A percentile compares a stretch with the other conserved stretches of the same genome.
Evolutionary conservation across 1,139 yeast species (phyloP).

Genomic region (Nakaseomyces uthaithaninus): DNA sequence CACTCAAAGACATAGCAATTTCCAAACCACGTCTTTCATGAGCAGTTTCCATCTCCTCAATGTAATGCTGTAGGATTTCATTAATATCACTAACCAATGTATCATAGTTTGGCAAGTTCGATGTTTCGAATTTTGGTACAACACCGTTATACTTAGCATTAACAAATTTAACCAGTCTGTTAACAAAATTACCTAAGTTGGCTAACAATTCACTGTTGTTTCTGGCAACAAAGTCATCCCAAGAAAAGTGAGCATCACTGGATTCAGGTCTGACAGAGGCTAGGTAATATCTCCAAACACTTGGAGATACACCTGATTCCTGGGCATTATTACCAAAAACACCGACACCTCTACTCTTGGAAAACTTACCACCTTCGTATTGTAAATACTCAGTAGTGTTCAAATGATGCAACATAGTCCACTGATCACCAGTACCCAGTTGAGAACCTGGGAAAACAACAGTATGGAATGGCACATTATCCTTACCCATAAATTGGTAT

Average conservation of each 20-base stretch:
- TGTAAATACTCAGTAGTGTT: slow-evolving; percentile 94
- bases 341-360: slow-evolving; percentile 93
- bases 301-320: slow-evolving; percentile 81
- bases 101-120: slow-evolving; percentile 42
- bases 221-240: slow-evolving; percentile 91
- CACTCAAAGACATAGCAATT: slow-evolving; percentile 79
- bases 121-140: slow-evolving; percentile 53
- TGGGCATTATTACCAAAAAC: slow-evolving; percentile 97
- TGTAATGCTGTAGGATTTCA: slow-evolving; percentile 50
- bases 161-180: slow-evolving; percentile 84
- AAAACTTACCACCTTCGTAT: slow-evolving; percentile 95
- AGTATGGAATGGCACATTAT: slow-evolving; percentile 96
- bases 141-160: slow-evolving; percentile 89
- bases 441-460: slow-evolving; percentile 93
- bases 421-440: slow-evolving; percentile 76
- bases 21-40: slow-evolving; percentile 85
- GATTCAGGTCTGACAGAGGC: slow-evolving; percentile 91
- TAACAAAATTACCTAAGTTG: slow-evolving; percentile 92
- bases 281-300: slow-evolving; percentile 96
- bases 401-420: slow-evolving; percentile 89
- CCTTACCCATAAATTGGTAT: slow-evolving; percentile 98
- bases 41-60: slow-evolving; percentile 66
- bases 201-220: slow-evolving; percentile 91
- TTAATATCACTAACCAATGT: slow-evolving; percentile 53
- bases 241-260: slow-evolving; percentile 91